phyloP scores from a whole-genome alignment of 2,329 filamentous ascomycete genomes.

The Epichloe baconii region DNA sequence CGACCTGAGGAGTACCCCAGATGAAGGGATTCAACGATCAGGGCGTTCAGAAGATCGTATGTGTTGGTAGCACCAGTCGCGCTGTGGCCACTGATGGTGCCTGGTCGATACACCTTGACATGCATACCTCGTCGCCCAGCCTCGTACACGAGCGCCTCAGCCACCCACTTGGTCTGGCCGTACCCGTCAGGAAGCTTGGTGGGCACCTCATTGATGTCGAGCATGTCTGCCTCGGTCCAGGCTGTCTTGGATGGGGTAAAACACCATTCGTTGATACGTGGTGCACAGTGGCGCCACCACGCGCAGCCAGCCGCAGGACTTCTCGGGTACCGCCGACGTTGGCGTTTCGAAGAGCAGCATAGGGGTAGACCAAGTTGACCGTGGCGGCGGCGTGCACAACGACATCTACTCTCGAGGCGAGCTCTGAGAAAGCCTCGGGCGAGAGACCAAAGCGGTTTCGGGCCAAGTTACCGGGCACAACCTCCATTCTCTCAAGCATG shows the following conservation, averaged over 20 bases:
- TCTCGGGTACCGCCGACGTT: constrained; percentile 73
- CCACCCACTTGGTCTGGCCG: constrained; percentile 72
- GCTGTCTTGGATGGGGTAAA: constrained; percentile 56
- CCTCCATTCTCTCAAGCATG: constrained; percentile 65
- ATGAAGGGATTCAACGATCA: constrained; percentile 65
- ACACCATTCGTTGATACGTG: constrained; percentile 75
- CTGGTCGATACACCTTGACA: constrained; percentile 57
- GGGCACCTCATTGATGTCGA: constrained; percentile 55
- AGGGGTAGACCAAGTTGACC: constrained; percentile 72
- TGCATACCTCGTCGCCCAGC: constrained; percentile 56
- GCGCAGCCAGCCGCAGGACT: constrained; percentile 56
- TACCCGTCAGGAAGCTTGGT: constrained; percentile 60
- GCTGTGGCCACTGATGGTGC: constrained; percentile 70
- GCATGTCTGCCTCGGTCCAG: constrained; percentile 57
- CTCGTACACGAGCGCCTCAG: constrained; percentile 60
- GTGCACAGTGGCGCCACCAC: constrained; percentile 57
- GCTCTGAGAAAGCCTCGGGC: constrained; percentile 48
- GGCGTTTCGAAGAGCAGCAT: constrained; percentile 58
- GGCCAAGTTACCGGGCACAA: constrained; percentile 61
- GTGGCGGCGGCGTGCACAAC: constrained; percentile 68
- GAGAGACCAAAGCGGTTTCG: constrained; percentile 56
- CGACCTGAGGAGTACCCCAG: constrained; percentile 57
- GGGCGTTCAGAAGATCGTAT: constrained; percentile 63
- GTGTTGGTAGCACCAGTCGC: constrained; percentile 62
- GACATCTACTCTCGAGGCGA: constrained; percentile 54